A percentile compares a stretch with the other conserved stretches of the same genome.
Conservation (phyloP, 495 filamentous ascomycete genomes). For the Penicillium chermesinum region DNA sequence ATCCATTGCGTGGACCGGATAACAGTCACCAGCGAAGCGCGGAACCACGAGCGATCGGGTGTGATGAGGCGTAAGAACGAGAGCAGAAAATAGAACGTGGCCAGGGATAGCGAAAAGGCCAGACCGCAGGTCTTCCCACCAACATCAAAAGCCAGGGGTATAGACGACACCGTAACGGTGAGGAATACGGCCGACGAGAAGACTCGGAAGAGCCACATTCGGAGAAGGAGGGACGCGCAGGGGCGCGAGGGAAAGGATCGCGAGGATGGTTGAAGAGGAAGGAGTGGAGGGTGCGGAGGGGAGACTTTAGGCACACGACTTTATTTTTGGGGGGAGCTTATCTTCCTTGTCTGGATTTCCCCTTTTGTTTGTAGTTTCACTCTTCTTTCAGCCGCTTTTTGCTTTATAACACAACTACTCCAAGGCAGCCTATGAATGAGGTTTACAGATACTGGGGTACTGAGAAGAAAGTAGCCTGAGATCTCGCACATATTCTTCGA, state of each 20-base stretch:
- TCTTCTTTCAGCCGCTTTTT: neutral
- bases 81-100: slow-evolving; percentile 84
- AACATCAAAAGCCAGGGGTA: slow-evolving; percentile 95
- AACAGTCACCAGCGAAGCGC: slow-evolving; percentile 57
- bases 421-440: too few relatives aligned
- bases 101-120: slow-evolving; percentile 82
- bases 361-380: slow-evolving; percentile 4
- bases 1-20: slow-evolving; percentile 75
- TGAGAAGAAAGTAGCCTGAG: neutral
- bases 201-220: slow-evolving; percentile 68
- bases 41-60: slow-evolving; percentile 70
- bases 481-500: neutral
- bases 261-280: slow-evolving; percentile 2
- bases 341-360: slow-evolving; percentile 25
- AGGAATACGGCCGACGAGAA: slow-evolving; percentile 76
- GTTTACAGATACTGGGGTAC: too few relatives aligned
- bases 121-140: slow-evolving; percentile 90
- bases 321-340: slow-evolving; percentile 16
- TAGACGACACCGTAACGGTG: slow-evolving; percentile 80
- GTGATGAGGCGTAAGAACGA: slow-evolving; percentile 74
- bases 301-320: slow-evolving; percentile 14
- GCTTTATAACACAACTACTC: too few relatives aligned
- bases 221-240: slow-evolving; percentile 9
- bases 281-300: slow-evolving; percentile 4
- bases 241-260: slow-evolving; percentile 11